Percentiles rank a stretch among this genome's conserved stretches.
Evolutionary conservation across 2,329 filamentous ascomycete species (phyloP).

Genomic region (Chaetomium strumarium): DNA sequence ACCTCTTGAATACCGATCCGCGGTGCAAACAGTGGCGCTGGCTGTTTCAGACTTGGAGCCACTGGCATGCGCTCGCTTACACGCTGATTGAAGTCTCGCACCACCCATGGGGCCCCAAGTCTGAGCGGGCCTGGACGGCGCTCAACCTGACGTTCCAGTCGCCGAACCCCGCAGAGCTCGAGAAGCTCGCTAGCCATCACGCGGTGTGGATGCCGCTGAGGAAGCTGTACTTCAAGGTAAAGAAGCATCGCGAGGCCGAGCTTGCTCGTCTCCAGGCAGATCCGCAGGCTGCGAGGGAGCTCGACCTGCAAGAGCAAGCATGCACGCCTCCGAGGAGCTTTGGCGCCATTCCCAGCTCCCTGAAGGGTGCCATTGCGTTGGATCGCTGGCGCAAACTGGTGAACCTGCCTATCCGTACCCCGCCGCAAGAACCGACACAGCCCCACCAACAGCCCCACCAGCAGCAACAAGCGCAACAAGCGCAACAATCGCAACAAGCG

Average conservation of each 20-base stretch:
- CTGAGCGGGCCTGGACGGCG: conserved; percentile 44
- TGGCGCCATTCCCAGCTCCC: conserved; percentile 40
- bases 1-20: conserved; percentile 46
- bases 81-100: conserved; percentile 46
- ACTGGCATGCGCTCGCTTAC: conserved; percentile 55
- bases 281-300: conserved; percentile 41
- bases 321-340: conserved; percentile 42
- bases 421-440: neutral
- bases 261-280: conserved; percentile 43
- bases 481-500: too few relatives aligned
- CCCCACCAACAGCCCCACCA: neutral
- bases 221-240: conserved; percentile 48
- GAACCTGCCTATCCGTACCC: conserved; percentile 19
- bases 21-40: conserved; percentile 48
- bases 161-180: conserved; percentile 37
- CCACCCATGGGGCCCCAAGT: conserved; percentile 39
- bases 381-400: conserved; percentile 49
- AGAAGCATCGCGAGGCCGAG: conserved; percentile 46
- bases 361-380: conserved; percentile 42
- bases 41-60: conserved; percentile 54
- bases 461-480: neutral
- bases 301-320: conserved; percentile 45
- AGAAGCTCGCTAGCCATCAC: conserved; percentile 40
- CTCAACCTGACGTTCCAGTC: conserved; percentile 31
- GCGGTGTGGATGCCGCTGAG: conserved; percentile 50